Percentiles rank a stretch among this genome's conserved stretches.
Conservation (phyloP, 352 stramenopile genomes). For the Phytophthora tentaculata region DNA sequence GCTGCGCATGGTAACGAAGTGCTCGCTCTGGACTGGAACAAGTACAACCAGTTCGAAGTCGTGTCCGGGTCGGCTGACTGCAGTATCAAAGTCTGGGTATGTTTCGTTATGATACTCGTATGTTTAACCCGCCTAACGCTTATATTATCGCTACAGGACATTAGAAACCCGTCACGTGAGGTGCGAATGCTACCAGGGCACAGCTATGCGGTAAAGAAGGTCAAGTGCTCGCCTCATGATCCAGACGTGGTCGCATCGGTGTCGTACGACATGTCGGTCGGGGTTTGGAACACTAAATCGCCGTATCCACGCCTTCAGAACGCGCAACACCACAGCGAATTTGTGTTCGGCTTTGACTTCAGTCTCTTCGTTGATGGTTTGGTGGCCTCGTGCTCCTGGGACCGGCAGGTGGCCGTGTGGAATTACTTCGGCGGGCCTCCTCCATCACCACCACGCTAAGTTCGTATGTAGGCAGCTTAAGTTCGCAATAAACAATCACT, state of each 20-base stretch:
- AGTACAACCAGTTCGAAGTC: constrained; percentile 92
- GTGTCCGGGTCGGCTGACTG: constrained; percentile 87
- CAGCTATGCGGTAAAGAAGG: constrained; percentile 78
- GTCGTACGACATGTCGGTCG: constrained; percentile 93
- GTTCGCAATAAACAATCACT: constrained; percentile 11
- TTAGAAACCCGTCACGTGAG: constrained; percentile 71
- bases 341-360: constrained; percentile 88
- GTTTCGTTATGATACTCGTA: constrained; percentile 6
- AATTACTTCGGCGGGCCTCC: constrained; percentile 82
- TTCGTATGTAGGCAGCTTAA: constrained; percentile 15
- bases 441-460: constrained; percentile 39
- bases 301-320: constrained; percentile 80
- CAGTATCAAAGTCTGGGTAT: constrained; percentile 87
- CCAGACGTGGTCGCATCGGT: constrained; percentile 78
- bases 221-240: constrained; percentile 90
- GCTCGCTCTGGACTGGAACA: constrained; percentile 92
- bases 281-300: constrained; percentile 88
- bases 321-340: constrained; percentile 86
- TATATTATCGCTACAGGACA: constrained; percentile 52
- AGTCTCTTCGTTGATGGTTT: constrained; percentile 83
- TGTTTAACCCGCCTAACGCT: neutral
- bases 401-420: constrained; percentile 77
- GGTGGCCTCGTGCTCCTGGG: constrained; percentile 82
- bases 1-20: constrained; percentile 82
- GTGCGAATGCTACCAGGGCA: constrained; percentile 81